phyloP scores from a whole-genome alignment of 106 monocot species.

The Phalaenopsis aphrodite region DNA sequence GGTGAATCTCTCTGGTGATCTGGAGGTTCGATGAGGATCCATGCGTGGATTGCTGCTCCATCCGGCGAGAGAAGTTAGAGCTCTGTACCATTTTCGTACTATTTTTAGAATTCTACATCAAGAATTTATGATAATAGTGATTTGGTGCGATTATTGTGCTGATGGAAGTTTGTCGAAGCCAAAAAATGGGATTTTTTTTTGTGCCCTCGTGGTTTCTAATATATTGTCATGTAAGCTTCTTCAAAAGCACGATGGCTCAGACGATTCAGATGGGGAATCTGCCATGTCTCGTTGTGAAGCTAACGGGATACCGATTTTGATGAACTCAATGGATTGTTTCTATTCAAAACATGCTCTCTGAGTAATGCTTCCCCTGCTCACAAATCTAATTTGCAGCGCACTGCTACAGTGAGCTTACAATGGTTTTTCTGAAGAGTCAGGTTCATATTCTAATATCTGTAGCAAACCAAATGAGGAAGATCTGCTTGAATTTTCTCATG shows the following conservation, averaged over 20 bases:
- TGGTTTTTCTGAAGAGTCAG: slow-evolving; percentile 15
- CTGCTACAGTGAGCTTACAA: slow-evolving; percentile 4
- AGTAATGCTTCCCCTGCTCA: slow-evolving; percentile 14
- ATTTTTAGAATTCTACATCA: no score
- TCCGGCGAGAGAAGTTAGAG: not conserved
- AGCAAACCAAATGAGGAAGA: slow-evolving; percentile 6
- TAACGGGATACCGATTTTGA: slow-evolving; percentile 8
- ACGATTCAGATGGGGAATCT: slow-evolving; percentile 39
- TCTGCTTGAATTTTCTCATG: not conserved
- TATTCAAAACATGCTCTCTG: slow-evolving; percentile 35
- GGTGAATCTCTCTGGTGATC: slow-evolving; percentile 11
- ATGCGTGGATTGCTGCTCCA: not conserved
- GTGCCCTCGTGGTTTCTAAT: not conserved
- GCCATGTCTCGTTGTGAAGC: slow-evolving; percentile 15
- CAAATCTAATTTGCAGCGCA: slow-evolving; percentile 6
- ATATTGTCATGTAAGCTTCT: slow-evolving; percentile 48
- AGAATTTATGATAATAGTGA: no score
- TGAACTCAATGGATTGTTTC: slow-evolving; percentile 40
- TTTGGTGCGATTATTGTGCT: no score
- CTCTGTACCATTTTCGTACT: no score
- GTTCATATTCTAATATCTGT: slow-evolving; percentile 12
- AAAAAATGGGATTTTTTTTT: no score
- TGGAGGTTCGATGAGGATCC: slow-evolving; percentile 9
- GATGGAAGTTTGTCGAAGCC: no score
- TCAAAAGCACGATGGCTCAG: slow-evolving; percentile 27